phyloP scores from a whole-genome alignment of 805 yeast species.

The Wickerhamomyces tratensis region DNA sequence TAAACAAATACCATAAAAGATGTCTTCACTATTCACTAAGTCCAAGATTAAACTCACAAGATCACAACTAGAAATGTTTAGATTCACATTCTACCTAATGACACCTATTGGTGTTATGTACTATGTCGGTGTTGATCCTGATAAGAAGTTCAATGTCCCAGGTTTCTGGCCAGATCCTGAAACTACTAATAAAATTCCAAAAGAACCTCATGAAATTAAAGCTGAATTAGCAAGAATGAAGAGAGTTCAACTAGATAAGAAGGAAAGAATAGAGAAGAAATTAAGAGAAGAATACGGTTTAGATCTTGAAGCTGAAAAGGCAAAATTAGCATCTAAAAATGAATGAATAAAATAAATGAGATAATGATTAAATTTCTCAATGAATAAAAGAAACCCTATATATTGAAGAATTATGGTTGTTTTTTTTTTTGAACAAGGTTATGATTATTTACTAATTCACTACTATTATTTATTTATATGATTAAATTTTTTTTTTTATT shows the following conservation, averaged over 20 bases:
- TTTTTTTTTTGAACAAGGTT: too few species aligned
- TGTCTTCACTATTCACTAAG: background rate
- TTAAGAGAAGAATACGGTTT: conserved; percentile 61
- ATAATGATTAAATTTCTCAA: too few species aligned
- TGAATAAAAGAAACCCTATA: too few species aligned
- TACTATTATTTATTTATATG: too few species aligned
- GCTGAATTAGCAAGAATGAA: conserved; percentile 86
- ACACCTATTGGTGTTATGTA: conserved; percentile 91
- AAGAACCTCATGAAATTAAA: conserved; percentile 84
- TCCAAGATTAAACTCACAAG: background rate
- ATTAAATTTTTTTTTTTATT: too few species aligned
- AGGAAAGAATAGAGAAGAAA: conserved; percentile 62
- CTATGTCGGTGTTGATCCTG: conserved; percentile 86
- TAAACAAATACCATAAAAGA: too few species aligned
- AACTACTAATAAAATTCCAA: conserved; percentile 83
- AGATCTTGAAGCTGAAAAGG: conserved; percentile 36
- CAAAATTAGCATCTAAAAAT: conserved; percentile 15
- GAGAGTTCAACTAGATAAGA: conserved; percentile 63
- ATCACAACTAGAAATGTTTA: conserved; percentile 24
- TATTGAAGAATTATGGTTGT: too few species aligned
- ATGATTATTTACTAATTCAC: too few species aligned
- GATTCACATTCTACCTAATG: conserved; percentile 73
- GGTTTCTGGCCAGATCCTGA: conserved; percentile 98
- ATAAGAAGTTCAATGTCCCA: conserved; percentile 78
- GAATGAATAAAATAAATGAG: too few species aligned